Conservation (phyloP, 2,329 filamentous ascomycete genomes). For the Monosporascus sp. region DNA sequence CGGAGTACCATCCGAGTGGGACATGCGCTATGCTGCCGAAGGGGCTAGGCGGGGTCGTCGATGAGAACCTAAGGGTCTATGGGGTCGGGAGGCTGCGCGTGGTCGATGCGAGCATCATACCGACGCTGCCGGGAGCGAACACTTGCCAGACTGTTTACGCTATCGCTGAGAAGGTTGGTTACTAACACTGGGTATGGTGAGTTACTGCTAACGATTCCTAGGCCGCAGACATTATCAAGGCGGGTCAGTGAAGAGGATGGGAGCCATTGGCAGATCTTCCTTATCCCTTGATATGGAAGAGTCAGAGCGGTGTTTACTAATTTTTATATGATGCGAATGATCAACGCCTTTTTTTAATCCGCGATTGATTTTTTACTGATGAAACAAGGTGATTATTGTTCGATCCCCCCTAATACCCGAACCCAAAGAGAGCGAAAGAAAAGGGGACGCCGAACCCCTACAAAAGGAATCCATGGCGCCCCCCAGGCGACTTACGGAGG, state of each 20-base stretch:
- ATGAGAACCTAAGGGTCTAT: slow-evolving; percentile 38
- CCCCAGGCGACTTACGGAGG: too few species aligned
- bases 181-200: not conserved
- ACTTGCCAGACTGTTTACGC: slow-evolving; percentile 48
- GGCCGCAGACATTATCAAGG: slow-evolving; percentile 15
- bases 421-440: too few species aligned
- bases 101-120: slow-evolving; percentile 43
- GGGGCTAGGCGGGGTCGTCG: slow-evolving; percentile 40
- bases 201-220: slow-evolving; percentile 5
- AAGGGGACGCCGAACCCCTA: too few species aligned
- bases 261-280: not conserved
- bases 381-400: too few species aligned
- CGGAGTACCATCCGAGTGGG: slow-evolving; percentile 36
- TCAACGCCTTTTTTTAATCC: too few species aligned
- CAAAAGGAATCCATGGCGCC: too few species aligned
- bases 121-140: slow-evolving; percentile 39
- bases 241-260: not conserved
- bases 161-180: slow-evolving; percentile 41
- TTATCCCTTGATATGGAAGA: too few species aligned
- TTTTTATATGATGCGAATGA: too few species aligned
- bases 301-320: too few species aligned
- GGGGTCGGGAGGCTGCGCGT: slow-evolving; percentile 41
- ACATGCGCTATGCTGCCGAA: slow-evolving; percentile 41
- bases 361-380: too few species aligned
- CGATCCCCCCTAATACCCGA: too few species aligned